phyloP scores from a whole-genome alignment of 148 eudicot species.

The Nepenthes gracilis region DNA sequence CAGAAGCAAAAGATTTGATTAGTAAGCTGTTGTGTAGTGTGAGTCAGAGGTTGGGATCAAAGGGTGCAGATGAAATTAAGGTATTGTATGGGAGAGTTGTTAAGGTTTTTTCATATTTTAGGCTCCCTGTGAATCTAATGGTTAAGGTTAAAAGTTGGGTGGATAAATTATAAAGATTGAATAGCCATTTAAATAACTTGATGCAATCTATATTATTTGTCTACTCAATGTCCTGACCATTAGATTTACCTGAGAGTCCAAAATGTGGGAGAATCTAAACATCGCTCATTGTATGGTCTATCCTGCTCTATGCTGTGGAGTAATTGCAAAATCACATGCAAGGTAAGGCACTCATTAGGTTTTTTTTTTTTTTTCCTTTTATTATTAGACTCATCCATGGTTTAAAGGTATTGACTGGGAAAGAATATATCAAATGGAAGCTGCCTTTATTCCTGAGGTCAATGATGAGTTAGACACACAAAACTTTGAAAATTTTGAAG shows the following conservation, averaged over 20 bases:
- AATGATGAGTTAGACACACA: slow-evolving; percentile 94
- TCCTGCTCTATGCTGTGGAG: slow-evolving; percentile 23
- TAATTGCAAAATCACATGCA: slow-evolving; percentile 1
- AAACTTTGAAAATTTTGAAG: slow-evolving; percentile 95
- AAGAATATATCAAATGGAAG: slow-evolving; percentile 80
- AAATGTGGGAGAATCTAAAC: no score
- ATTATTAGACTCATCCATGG: slow-evolving; percentile 60
- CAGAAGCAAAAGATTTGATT: slow-evolving; percentile 83
- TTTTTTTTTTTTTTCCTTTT: slow-evolving; percentile 11
- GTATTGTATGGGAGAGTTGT: slow-evolving; percentile 32
- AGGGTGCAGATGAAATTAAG: slow-evolving; percentile 93
- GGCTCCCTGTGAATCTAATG: no score
- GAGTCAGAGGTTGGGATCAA: slow-evolving; percentile 78
- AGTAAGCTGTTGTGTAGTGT: slow-evolving; percentile 84
- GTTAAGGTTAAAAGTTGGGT: no score
- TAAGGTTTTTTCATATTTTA: no score
- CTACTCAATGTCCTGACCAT: no score
- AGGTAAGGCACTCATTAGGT: not conserved
- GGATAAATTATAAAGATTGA: no score
- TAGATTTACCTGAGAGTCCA: no score
- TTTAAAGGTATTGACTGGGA: slow-evolving; percentile 79
- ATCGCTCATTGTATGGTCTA: slow-evolving; percentile 34
- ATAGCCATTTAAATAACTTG: no score
- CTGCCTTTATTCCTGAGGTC: slow-evolving; percentile 94
- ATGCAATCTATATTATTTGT: no score